Percentiles rank a stretch among this genome's conserved stretches.
phyloP scores from a whole-genome alignment of 306 rosid genomes.

The Senna siamea region DNA sequence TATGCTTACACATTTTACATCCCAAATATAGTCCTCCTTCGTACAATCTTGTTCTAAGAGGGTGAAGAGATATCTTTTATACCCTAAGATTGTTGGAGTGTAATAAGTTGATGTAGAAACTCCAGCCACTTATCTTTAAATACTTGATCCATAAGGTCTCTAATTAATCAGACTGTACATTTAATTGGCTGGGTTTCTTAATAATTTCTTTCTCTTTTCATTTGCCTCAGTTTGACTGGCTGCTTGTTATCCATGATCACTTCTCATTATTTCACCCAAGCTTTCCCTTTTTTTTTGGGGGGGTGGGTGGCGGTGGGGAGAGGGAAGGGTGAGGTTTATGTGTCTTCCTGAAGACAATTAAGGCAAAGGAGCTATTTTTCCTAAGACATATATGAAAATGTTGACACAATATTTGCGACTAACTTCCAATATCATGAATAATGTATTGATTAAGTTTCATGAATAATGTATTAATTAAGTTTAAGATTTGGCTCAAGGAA shows the following conservation, averaged over 20 bases:
- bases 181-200: not conserved
- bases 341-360: conserved; percentile 3
- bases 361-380: not conserved
- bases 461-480: not conserved
- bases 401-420: not conserved
- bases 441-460: too few species aligned
- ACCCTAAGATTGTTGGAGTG: conserved; percentile 6
- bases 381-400: conserved; percentile 5
- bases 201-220: not conserved
- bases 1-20: too few species aligned
- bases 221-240: conserved; percentile 9
- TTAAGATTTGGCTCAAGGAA: conserved; percentile 15
- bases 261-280: not conserved
- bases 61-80: too few species aligned
- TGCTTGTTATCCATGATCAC: not conserved
- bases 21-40: too few species aligned
- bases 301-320: too few species aligned
- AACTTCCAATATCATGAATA: not conserved
- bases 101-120: not conserved
- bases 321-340: too few species aligned
- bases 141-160: conserved; percentile 8
- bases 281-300: not conserved
- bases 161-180: not conserved
- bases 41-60: too few species aligned
- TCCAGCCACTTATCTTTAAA: conserved; percentile 1